phyloP scores from a whole-genome alignment of 495 filamentous ascomycete genomes.

The Xanthoparmelia taractica region DNA sequence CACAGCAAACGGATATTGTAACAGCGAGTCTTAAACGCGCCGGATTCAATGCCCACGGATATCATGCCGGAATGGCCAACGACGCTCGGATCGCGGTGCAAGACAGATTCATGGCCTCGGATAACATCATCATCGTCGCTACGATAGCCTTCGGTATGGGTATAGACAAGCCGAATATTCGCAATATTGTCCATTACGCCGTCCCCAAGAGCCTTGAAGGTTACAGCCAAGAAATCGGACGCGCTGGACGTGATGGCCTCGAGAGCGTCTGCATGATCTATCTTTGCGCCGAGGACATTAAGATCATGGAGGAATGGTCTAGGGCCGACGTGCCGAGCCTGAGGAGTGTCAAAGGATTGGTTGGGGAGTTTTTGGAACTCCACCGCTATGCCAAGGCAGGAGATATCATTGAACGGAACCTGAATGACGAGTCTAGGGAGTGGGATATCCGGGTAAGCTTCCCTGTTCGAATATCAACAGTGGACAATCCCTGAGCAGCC shows the following conservation, averaged over 20 bases:
- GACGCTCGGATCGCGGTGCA: constrained; percentile 38
- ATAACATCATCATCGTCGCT: constrained; percentile 45
- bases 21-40: constrained; percentile 30
- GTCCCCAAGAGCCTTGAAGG: constrained; percentile 48
- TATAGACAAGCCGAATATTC: constrained; percentile 51
- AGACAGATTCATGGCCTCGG: constrained; percentile 45
- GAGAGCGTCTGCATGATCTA: constrained; percentile 48
- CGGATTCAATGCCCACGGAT: constrained; percentile 39
- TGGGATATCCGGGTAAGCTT: constrained; percentile 40
- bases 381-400: constrained; percentile 29
- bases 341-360: constrained; percentile 35
- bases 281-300: constrained; percentile 45
- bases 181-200: constrained; percentile 52
- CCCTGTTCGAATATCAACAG: too few species aligned
- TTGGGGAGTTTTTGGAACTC: constrained; percentile 40
- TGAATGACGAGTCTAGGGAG: constrained; percentile 34
- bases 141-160: constrained; percentile 58
- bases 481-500: not conserved
- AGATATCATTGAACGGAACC: constrained; percentile 39
- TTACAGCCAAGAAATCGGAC: constrained; percentile 54
- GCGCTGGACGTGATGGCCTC: constrained; percentile 48
- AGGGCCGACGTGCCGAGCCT: constrained; percentile 48
- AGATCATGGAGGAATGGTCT: constrained; percentile 47
- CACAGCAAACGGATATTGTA: constrained; percentile 38
- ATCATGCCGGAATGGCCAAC: constrained; percentile 47